Conservation (phyloP, 2,329 filamentous ascomycete species). For the Colletotrichum cuscutae region DNA sequence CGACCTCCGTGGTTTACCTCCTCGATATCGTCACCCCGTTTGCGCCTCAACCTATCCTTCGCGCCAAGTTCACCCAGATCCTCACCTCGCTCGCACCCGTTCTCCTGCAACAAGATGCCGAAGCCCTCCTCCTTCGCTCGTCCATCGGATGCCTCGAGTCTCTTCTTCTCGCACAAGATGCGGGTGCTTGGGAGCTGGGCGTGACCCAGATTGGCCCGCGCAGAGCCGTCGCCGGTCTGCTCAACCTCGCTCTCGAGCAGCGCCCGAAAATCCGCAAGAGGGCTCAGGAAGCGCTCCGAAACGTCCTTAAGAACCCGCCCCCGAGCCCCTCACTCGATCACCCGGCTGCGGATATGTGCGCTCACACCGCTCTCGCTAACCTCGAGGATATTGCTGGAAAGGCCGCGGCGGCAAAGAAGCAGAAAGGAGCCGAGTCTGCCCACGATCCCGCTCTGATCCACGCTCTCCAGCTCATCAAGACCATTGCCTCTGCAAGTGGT, state of each 20-base stretch:
- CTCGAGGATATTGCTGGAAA: conserved; percentile 78
- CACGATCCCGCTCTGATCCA: conserved; percentile 91
- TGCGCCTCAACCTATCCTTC: conserved; percentile 86
- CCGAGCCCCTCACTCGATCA: conserved; percentile 94
- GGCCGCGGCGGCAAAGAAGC: conserved; percentile 70
- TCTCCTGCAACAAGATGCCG: conserved; percentile 81
- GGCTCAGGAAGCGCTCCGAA: conserved; percentile 88
- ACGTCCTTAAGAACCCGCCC: conserved; percentile 84
- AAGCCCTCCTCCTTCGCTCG: conserved; percentile 85
- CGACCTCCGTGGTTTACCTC: conserved; percentile 90
- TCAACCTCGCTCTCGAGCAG: conserved; percentile 86
- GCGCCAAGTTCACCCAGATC: conserved; percentile 95
- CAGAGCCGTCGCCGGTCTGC: conserved; percentile 84
- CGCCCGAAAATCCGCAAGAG: conserved; percentile 94
- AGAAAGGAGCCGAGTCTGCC: conserved; percentile 65
- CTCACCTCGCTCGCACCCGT: conserved; percentile 87
- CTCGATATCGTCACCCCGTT: conserved; percentile 91
- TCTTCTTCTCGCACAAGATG: conserved; percentile 89
- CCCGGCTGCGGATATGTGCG: conserved; percentile 95
- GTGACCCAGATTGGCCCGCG: conserved; percentile 86
- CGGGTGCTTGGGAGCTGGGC: conserved; percentile 86
- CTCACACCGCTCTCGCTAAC: conserved; percentile 86
- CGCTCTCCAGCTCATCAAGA: conserved; percentile 90
- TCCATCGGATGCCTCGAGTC: conserved; percentile 95
- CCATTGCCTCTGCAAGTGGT: conserved; percentile 84